A percentile compares a stretch with the other conserved stretches of the same genome.
Evolutionary conservation across 2,329 filamentous ascomycete genomes (phyloP).

Genomic region (Annulohypoxylon truncatum): DNA sequence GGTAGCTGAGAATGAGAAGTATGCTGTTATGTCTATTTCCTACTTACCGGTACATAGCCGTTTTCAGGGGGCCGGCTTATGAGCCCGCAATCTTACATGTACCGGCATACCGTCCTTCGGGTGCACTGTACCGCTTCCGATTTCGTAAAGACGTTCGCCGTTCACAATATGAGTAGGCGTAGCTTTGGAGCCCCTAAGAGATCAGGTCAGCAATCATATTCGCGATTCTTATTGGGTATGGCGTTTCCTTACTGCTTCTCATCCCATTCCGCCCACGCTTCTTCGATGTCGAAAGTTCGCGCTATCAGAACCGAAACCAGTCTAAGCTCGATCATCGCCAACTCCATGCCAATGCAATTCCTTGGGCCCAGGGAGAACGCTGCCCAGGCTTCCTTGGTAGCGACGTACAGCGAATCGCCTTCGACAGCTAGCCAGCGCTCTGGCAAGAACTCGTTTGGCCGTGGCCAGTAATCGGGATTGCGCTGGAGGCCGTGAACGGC

Average conservation of each 20-base stretch:
- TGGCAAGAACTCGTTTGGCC: constrained; percentile 52
- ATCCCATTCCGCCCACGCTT: constrained; percentile 56
- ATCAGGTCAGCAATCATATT: constrained; percentile 10
- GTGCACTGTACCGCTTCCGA: constrained; percentile 47
- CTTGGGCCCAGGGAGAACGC: constrained; percentile 65
- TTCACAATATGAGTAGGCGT: constrained; percentile 44
- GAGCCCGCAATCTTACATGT: constrained; percentile 47
- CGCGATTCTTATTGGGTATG: neutral
- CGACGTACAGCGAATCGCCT: constrained; percentile 44
- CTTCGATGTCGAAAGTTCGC: constrained; percentile 62
- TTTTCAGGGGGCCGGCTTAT: constrained; percentile 21
- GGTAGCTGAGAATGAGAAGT: neutral
- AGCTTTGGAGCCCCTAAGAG: constrained; percentile 37
- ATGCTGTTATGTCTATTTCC: neutral
- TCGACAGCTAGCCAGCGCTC: constrained; percentile 49
- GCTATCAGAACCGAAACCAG: constrained; percentile 61
- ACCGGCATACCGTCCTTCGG: constrained; percentile 56
- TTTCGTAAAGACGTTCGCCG: constrained; percentile 49
- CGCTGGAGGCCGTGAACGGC: constrained; percentile 41
- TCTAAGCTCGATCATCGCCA: constrained; percentile 65
- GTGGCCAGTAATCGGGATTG: constrained; percentile 48
- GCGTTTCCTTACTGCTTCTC: constrained; percentile 40
- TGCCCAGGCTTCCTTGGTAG: constrained; percentile 58
- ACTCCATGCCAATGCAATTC: constrained; percentile 67
- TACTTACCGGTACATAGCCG: neutral